Evolutionary conservation across 208 protist species (phyloP).

Genomic region (Acanthamoeba quina): DNA sequence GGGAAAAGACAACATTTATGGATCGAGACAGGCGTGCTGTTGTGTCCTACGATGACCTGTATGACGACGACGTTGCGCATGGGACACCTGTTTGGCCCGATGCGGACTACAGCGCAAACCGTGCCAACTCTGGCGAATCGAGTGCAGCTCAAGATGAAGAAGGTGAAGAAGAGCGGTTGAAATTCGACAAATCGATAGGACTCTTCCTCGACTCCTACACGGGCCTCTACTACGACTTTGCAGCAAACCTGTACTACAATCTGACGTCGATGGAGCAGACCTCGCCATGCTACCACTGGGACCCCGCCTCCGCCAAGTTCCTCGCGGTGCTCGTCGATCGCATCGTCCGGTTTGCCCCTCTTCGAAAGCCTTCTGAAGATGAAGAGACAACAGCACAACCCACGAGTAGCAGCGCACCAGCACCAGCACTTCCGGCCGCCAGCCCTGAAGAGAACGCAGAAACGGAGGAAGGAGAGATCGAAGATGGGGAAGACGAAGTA

Average conservation of each 20-base stretch:
- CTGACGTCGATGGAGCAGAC: slow-evolving; percentile 27
- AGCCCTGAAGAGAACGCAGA: background rate
- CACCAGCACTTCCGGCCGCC: background rate
- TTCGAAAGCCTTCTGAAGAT: background rate
- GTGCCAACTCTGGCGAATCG: no score
- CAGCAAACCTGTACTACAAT: slow-evolving; percentile 27
- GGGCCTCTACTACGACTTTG: slow-evolving; percentile 32
- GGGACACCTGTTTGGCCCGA: no score
- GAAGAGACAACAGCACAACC: background rate
- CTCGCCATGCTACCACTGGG: slow-evolving; percentile 52
- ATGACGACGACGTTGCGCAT: background rate
- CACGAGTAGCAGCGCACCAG: background rate
- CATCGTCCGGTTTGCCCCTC: background rate
- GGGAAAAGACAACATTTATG: background rate
- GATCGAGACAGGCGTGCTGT: background rate
- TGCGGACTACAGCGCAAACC: background rate
- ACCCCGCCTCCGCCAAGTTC: background rate
- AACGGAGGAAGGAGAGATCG: background rate
- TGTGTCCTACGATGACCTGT: background rate
- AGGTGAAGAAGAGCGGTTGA: background rate
- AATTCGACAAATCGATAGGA: background rate
- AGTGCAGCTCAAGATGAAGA: background rate
- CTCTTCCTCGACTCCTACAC: slow-evolving; percentile 43
- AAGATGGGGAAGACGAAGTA: background rate
- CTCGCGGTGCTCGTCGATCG: slow-evolving; percentile 17